Base-by-base conservation (phyloP, 495 filamentous ascomycete species). In the Lasiosphaeria ovina region DNA sequence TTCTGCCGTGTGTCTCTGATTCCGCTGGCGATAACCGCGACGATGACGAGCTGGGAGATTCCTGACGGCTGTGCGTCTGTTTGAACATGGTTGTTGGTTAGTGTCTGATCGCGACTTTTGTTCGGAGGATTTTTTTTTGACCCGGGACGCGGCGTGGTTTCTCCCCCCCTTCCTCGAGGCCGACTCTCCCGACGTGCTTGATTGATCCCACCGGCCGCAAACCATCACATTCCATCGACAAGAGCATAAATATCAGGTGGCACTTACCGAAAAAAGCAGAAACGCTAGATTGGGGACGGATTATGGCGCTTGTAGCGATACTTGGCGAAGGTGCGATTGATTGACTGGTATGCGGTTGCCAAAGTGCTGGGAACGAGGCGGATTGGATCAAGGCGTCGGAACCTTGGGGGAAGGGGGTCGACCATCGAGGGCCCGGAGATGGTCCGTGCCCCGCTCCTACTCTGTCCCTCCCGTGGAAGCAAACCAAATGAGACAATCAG, bases 401-500 rank as follows among this genome's bases (percentile, higher is more conserved):
- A 31, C 6, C 16, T 8, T 36, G 9, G 35, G 17, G 44, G 14
- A 35, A 16, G 16, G 55, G 14, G 33, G 45, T 38, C 16, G 16
- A 32, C 10, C n/a, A 3, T 14, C 3, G n/a, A 45, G 40, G 17
- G n/a, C 17, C 56, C 55, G 36, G 45, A n/a, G 54, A 6, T 66
- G 66, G 69, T 48, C 69, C 60, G 69, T 71, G 69, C 66, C 34
- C 36, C 16, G 17, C 6, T 32, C 31, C 45, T 51, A 8, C 48
- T 49, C 17, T 31, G 3, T 33, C 6, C 35, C 17, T 17, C 24
- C 47, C 1, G 16, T 12, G 59, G 55, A 35, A 33, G 35, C 60
- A 67, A 68, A 68, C 66, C 61, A 71, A 71, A 69, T 71, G 69
- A 69, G 64, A 63, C 62, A 54, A 50, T 59, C 63, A 61, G 57